phyloP scores from a whole-genome alignment of 495 filamentous ascomycete species.

The Podospora tetraspora region DNA sequence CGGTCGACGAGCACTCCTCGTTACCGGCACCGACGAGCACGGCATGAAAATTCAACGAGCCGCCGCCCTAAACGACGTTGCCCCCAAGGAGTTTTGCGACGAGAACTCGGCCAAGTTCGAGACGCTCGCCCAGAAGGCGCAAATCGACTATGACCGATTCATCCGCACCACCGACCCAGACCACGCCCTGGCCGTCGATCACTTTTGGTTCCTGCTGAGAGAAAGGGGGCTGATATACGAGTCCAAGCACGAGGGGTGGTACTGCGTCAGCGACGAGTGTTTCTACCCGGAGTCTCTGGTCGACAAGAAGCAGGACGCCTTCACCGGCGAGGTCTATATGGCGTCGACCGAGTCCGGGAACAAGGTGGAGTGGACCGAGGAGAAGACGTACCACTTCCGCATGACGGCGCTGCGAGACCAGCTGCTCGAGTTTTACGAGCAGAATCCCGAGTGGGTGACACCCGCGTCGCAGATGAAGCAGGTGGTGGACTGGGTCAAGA shows the following conservation, averaged over 20 bases:
- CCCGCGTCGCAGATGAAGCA: constrained; percentile 62
- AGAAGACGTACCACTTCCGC: constrained; percentile 91
- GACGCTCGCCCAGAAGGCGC: constrained; percentile 61
- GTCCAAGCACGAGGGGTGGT: constrained; percentile 89
- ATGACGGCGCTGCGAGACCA: constrained; percentile 71
- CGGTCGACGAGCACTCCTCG: constrained; percentile 63
- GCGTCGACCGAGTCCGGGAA: constrained; percentile 82
- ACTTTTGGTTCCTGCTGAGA: constrained; percentile 78
- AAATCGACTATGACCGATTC: constrained; percentile 74
- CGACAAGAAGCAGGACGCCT: constrained; percentile 66
- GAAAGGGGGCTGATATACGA: constrained; percentile 78
- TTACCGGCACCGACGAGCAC: constrained; percentile 96
- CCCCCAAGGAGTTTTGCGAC: constrained; percentile 54
- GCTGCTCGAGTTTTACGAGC: constrained; percentile 71
- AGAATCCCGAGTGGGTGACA: constrained; percentile 64
- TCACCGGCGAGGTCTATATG: constrained; percentile 76
- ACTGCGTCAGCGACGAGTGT: constrained; percentile 91
- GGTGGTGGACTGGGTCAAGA: constrained; percentile 62
- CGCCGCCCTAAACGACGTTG: constrained; percentile 53
- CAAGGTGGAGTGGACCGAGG: constrained; percentile 92
- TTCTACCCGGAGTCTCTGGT: constrained; percentile 79
- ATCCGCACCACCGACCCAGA: constrained; percentile 81
- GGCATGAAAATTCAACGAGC: constrained; percentile 96
- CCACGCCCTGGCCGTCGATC: constrained; percentile 80
- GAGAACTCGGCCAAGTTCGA: constrained; percentile 59